Percentiles rank a stretch among this genome's conserved stretches.
phyloP scores from a whole-genome alignment of 352 stramenopile species.

The Blastocystis sp. region DNA sequence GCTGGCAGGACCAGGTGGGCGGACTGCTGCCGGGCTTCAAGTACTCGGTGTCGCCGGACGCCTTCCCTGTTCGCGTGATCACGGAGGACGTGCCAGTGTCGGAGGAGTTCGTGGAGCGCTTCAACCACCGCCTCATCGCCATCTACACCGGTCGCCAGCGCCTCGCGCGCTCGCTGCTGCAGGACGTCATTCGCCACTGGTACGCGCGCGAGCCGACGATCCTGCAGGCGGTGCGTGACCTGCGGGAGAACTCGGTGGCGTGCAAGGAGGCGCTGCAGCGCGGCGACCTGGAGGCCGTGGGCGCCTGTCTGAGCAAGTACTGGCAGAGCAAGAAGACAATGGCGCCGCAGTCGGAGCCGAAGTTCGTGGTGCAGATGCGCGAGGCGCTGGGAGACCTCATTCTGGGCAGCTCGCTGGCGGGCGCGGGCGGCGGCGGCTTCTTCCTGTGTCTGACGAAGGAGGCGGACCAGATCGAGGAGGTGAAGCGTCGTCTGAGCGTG shows the following conservation, averaged over 20 bases:
- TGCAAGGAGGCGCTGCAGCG: not conserved
- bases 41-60: slow-evolving; percentile 30
- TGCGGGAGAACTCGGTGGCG: slow-evolving; percentile 42
- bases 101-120: slow-evolving; percentile 4
- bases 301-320: slow-evolving; percentile 49
- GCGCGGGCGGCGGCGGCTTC: slow-evolving; percentile 57
- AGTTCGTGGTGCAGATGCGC: slow-evolving; percentile 51
- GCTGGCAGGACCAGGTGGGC: slow-evolving; percentile 68
- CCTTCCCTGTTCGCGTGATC: slow-evolving; percentile 50
- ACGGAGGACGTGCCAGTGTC: not conserved
- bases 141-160: slow-evolving; percentile 57
- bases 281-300: slow-evolving; percentile 17
- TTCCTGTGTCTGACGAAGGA: slow-evolving; percentile 53
- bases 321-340: slow-evolving; percentile 58
- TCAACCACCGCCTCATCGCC: slow-evolving; percentile 53
- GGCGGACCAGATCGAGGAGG: slow-evolving; percentile 35
- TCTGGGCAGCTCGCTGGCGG: slow-evolving; percentile 24
- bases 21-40: slow-evolving; percentile 55
- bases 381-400: slow-evolving; percentile 40
- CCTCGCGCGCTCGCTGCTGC: slow-evolving; percentile 47
- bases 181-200: slow-evolving; percentile 58
- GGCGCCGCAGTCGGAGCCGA: slow-evolving; percentile 56
- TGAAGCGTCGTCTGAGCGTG: not conserved
- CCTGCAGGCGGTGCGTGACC: slow-evolving; percentile 26
- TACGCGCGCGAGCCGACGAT: slow-evolving; percentile 51